Evolutionary conservation across 805 yeast genomes (phyloP).

Genomic region (Candida hungchunana): DNA sequence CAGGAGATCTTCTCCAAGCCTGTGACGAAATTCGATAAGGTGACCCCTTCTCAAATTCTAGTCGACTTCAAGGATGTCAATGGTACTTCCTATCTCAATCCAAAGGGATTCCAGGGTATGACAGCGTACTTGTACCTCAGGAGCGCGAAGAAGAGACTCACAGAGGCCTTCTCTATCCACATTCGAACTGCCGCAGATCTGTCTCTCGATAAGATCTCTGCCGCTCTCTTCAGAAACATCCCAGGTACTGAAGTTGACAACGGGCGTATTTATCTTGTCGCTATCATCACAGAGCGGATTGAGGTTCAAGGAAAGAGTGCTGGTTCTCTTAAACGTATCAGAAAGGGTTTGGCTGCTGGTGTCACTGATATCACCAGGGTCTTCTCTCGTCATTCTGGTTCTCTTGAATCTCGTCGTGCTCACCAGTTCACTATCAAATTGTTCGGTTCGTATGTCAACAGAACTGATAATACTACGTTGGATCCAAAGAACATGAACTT

Average conservation of each 20-base stretch:
- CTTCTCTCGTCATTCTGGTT: constrained; percentile 61
- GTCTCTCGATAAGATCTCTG: constrained; percentile 64
- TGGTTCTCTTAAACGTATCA: constrained; percentile 38
- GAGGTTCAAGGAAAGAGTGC: constrained; percentile 33
- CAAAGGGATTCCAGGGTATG: constrained; percentile 66
- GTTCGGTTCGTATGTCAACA: constrained; percentile 61
- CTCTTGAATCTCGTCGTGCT: constrained; percentile 55
- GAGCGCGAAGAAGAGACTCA: constrained; percentile 55
- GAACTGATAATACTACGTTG: constrained; percentile 29
- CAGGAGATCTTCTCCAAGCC: constrained; percentile 41
- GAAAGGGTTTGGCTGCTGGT: constrained; percentile 86
- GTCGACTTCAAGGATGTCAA: constrained; percentile 74
- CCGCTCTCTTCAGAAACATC: constrained; percentile 74
- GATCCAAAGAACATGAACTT: constrained; percentile 42
- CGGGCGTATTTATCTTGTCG: constrained; percentile 70
- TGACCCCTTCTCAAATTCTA: constrained; percentile 54
- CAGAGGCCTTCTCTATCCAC: constrained; percentile 75
- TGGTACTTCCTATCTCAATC: constrained; percentile 53
- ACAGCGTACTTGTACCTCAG: constrained; percentile 70
- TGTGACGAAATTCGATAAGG: constrained; percentile 43
- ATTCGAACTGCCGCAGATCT: constrained; percentile 55
- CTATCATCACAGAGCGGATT: constrained; percentile 67
- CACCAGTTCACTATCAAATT: constrained; percentile 69
- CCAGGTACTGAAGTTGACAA: constrained; percentile 62
- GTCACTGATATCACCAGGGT: constrained; percentile 80